These are phyloP conservation scores for Melanogaster broomeanus DNA, from an alignment of 768 basidiomycete species.

Conservation along the genomic window DNA sequence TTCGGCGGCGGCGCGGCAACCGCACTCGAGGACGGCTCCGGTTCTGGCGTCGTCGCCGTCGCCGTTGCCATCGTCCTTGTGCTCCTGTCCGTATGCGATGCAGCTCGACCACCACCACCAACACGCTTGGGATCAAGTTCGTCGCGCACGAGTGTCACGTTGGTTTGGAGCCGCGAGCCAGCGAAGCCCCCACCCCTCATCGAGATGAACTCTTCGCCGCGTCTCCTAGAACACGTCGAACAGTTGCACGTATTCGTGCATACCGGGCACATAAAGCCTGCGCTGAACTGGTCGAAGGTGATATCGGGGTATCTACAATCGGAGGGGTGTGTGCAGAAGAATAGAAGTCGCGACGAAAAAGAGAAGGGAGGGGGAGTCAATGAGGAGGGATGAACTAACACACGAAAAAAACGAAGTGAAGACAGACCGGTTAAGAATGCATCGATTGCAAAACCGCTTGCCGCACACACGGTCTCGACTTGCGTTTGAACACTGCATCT, in stretches of 20 bases:
- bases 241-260: slow-evolving; percentile 53
- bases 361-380: background rate
- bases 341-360: no score
- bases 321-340: background rate
- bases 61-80: background rate
- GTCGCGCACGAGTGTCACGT: slow-evolving; percentile 27
- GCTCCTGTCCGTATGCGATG: background rate
- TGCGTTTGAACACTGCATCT: slow-evolving; percentile 37
- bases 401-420: background rate
- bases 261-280: slow-evolving; percentile 43
- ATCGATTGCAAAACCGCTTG: slow-evolving; percentile 37
- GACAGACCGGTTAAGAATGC: slow-evolving; percentile 35
- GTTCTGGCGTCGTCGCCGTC: background rate
- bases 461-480: slow-evolving; percentile 24
- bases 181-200: slow-evolving; percentile 27
- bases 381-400: slow-evolving; percentile 6
- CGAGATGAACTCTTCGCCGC: slow-evolving; percentile 49
- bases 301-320: slow-evolving; percentile 39
- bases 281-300: slow-evolving; percentile 33
- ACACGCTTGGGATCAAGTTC: background rate
- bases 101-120: background rate
- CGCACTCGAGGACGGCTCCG: background rate
- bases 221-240: slow-evolving; percentile 41
- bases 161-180: slow-evolving; percentile 18
- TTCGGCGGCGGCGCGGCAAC: background rate